A percentile compares a stretch with the other conserved stretches of the same genome.
Evolutionary conservation across 2,329 filamentous ascomycete species (phyloP).

Genomic region (Diplodia intermedia): DNA sequence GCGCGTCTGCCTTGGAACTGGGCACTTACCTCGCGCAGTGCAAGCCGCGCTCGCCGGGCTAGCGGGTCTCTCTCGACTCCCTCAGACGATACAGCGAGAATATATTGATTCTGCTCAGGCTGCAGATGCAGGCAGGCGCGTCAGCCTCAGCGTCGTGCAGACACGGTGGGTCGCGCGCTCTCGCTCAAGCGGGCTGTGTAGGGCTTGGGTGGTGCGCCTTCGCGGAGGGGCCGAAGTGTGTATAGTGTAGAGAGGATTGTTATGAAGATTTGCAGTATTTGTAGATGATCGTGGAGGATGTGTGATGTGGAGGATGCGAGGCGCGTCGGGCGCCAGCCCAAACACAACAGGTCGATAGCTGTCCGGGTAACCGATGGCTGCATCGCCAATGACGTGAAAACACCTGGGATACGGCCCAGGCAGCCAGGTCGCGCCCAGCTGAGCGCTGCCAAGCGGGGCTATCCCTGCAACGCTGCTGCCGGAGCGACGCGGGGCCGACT

Average conservation of each 20-base stretch:
- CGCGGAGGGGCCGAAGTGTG: conserved; percentile 2
- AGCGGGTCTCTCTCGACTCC: conserved; percentile 1
- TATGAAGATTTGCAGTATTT: conserved; percentile 31
- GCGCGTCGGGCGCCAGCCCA: conserved; percentile 21
- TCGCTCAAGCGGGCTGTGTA: conserved; percentile 16
- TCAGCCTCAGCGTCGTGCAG: conserved; percentile 30
- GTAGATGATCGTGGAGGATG: conserved; percentile 26
- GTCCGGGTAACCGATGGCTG: conserved; percentile 29
- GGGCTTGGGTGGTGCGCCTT: not conserved
- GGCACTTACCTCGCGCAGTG: conserved; percentile 72
- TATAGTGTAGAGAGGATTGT: conserved; percentile 21
- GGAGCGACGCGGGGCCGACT: conserved; percentile 24
- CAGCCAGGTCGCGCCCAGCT: conserved; percentile 20
- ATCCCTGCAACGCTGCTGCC: not conserved
- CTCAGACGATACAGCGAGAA: conserved; percentile 18
- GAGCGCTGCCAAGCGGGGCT: conserved; percentile 6
- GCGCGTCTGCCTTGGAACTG: not conserved
- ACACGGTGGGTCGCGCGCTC: conserved; percentile 12
- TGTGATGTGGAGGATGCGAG: conserved; percentile 23
- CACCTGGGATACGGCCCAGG: conserved; percentile 19
- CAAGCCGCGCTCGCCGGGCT: conserved; percentile 81
- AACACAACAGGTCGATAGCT: conserved; percentile 29
- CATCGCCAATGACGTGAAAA: conserved; percentile 31
- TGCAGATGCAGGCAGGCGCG: conserved; percentile 29
- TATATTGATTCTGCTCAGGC: conserved; percentile 26